A percentile compares a stretch with the other conserved stretches of the same genome.
phyloP scores from a whole-genome alignment of 1,139 yeast species.

The Lodderomyces jiufengensis region DNA sequence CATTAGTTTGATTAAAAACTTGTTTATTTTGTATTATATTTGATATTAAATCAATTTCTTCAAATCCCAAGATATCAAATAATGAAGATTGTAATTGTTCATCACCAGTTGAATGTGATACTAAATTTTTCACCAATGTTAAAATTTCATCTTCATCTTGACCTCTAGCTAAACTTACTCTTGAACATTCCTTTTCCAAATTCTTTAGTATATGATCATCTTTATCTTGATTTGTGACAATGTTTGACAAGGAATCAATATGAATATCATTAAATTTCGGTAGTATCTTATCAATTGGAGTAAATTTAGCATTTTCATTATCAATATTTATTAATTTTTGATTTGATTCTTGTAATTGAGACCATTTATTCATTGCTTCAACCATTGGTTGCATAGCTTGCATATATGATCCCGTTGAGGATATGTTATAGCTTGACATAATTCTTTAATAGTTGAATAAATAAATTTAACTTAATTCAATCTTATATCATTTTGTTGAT shows the following conservation, averaged over 20 bases:
- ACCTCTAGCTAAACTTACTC: slow-evolving; percentile 26
- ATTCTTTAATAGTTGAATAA: not conserved
- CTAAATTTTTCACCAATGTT: slow-evolving; percentile 21
- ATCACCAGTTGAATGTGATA: slow-evolving; percentile 39
- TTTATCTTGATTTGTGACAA: slow-evolving; percentile 15
- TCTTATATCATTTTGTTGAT: no score
- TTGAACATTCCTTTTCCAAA: slow-evolving; percentile 26
- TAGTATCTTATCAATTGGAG: slow-evolving; percentile 27
- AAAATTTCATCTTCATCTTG: slow-evolving; percentile 24
- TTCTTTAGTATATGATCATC: slow-evolving; percentile 10
- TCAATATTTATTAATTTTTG: slow-evolving; percentile 32
- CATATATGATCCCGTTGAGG: slow-evolving; percentile 75
- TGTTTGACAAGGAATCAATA: slow-evolving; percentile 22
- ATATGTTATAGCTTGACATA: slow-evolving; percentile 33
- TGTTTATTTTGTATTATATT: slow-evolving; percentile 55
- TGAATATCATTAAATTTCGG: slow-evolving; percentile 30
- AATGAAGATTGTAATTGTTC: slow-evolving; percentile 65
- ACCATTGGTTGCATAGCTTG: slow-evolving; percentile 71
- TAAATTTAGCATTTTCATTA: slow-evolving; percentile 26
- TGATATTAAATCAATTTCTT: slow-evolving; percentile 74
- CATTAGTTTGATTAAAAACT: slow-evolving; percentile 14
- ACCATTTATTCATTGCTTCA: slow-evolving; percentile 32
- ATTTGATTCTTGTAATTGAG: slow-evolving; percentile 23
- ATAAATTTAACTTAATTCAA: no score
- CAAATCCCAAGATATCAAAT: slow-evolving; percentile 81